Percentiles rank a stretch among this genome's conserved stretches.
These are phyloP conservation scores for Gautieria morchelliformis DNA, from an alignment of 768 basidiomycete genomes.

Conservation along the genomic window DNA sequence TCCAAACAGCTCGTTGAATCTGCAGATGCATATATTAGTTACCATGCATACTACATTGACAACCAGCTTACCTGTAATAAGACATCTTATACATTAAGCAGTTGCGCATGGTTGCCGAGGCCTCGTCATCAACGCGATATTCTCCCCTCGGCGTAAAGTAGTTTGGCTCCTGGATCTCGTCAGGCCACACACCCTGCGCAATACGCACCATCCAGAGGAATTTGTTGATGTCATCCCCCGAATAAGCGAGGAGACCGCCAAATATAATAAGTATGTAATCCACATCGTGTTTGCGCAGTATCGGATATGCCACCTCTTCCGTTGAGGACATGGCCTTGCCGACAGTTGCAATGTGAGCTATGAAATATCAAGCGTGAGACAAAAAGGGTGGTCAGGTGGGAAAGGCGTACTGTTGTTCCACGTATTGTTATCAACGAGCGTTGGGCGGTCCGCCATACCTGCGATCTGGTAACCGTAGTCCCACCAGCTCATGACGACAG, in stretches of 20 bases:
- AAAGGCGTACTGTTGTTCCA: constrained; percentile 89
- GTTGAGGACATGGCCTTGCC: constrained; percentile 95
- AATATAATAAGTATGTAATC: constrained; percentile 97
- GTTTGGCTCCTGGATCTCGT: constrained; percentile 91
- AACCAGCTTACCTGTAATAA: constrained; percentile 66
- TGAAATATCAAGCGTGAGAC: background rate
- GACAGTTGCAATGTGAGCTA: constrained; percentile 96
- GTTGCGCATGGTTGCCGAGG: constrained; percentile 82
- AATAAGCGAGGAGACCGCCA: constrained; percentile 92
- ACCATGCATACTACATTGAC: constrained; percentile 8
- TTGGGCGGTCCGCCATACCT: constrained; percentile 95
- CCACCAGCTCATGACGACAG: constrained; percentile 99
- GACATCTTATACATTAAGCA: constrained; percentile 99
- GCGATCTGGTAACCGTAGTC: constrained; percentile 99
- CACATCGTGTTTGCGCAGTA: constrained; percentile 94
- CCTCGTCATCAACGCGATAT: constrained; percentile 83
- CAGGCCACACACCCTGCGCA: constrained; percentile 94
- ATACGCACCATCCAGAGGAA: constrained; percentile 99
- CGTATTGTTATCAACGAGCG: constrained; percentile 97
- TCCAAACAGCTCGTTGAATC: constrained; percentile 84
- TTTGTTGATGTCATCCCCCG: constrained; percentile 99
- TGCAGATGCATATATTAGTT: constrained; percentile 20
- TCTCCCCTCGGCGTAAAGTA: constrained; percentile 92
- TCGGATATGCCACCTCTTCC: constrained; percentile 95
- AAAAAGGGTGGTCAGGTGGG: background rate